Base-by-base conservation (phyloP, 1,284 basidiomycete genomes). In the Xerocomus amazonicus region DNA sequence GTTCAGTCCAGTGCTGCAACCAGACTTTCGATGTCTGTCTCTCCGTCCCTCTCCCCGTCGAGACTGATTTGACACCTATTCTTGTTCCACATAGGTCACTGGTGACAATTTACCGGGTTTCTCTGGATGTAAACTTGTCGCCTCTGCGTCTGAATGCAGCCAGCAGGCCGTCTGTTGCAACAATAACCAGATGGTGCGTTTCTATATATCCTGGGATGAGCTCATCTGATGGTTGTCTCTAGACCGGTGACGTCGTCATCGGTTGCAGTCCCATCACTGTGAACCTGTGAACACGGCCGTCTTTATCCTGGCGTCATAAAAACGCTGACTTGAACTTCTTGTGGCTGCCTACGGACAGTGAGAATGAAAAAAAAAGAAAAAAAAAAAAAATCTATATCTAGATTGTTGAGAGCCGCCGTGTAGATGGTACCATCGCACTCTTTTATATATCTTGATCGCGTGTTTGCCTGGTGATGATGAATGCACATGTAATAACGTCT, bases 151-250 rank as follows among this genome's bases (percentile, higher is more conserved):
- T 4, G 9, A 31, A 2, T 45, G 59, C 43, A 0, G 3, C 0
- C n/a, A 45, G 27, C 6, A 55, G 2, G 14, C 61, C 0, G 36
- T 52, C 23, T 60, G 59, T 23, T 60, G 59, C 42, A 3, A n/a
- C 16, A 6, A 29, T 28, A 3, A 17, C 26, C 2, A 10, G 4
- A 14, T 28, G 13, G 58, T 59, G 10, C 50, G 57, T 61, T 14
- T 23, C 16, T 34, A 29, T 29, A 10, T 29, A 6, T 29, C 10
- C 10, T 6, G 28, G 6, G 28, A 6, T 29, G 10, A 6, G 28
- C 28, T 29, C n/a, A 29, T 41, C 49, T 46, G 36, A 56, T 28
- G 27, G 35, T 26, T 9, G 26, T 40, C 13, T 61, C 36, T 48
- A 59, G 57, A 27, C 7, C 19, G 47, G 45, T 5, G 0, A 57